Conservation (phyloP, 495 filamentous ascomycete species). For the Trichoderma asperelloides region DNA sequence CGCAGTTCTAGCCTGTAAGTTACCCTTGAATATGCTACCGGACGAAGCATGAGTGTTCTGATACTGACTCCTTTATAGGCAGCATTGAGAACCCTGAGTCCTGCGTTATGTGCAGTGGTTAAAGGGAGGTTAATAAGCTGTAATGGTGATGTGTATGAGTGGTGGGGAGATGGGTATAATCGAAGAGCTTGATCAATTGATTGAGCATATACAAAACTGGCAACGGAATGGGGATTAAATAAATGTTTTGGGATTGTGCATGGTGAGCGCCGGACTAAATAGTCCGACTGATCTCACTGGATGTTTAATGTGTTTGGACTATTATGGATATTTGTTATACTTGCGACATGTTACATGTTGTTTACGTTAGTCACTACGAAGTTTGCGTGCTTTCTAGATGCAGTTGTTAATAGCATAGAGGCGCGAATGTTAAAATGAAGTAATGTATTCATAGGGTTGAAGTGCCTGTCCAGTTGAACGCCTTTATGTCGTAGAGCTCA, state of each 20-base stretch:
- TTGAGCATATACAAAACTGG: background rate
- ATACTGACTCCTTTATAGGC: constrained; percentile 24
- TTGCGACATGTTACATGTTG: background rate
- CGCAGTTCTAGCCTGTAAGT: constrained; percentile 76
- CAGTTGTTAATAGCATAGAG: background rate
- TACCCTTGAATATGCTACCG: constrained; percentile 8
- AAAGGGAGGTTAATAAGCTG: background rate
- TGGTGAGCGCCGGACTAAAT: background rate
- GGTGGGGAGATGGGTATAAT: background rate
- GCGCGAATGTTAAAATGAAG: background rate
- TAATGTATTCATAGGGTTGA: background rate
- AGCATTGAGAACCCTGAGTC: constrained; percentile 88
- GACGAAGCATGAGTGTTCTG: background rate
- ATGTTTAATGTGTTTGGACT: constrained; percentile 5
- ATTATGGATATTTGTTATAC: background rate
- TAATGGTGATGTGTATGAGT: background rate
- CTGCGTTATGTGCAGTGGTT: constrained; percentile 88
- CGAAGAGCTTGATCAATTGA: background rate
- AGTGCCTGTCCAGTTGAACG: background rate
- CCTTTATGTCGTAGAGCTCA: background rate
- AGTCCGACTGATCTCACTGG: background rate
- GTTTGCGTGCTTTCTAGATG: background rate
- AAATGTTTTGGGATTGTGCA: background rate
- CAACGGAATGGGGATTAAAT: background rate
- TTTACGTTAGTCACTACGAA: background rate